Base-by-base conservation (phyloP, 768 basidiomycete species). In the Mycena sanguinolenta region DNA sequence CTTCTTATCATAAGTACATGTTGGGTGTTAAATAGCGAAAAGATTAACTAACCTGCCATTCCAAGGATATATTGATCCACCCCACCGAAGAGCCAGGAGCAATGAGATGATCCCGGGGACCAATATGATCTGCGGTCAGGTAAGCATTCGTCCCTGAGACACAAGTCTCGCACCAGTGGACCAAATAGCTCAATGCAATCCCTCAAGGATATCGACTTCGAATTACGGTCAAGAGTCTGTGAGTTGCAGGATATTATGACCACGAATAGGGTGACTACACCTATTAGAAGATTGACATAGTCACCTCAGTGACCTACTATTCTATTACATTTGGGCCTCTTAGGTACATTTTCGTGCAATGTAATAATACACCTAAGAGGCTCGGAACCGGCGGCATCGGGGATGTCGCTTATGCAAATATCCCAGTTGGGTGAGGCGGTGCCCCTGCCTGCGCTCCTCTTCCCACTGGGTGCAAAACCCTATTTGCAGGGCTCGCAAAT, bases 51-150 rank as follows among this genome's bases (percentile, higher is more conserved):
- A 50, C 4, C 57, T 42, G 61, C 80, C 78, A 55, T 70, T 74
- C 86, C 86, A 87, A 0, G 82, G 74, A 71, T 83, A 82, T n/a
- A 75, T 74, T 67, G 82, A 81, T 0, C 86, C 85, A 14, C 85
- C 86, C 82, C 83, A 84, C 62, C 84, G 82, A 0, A 87, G 75
- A 8, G 85, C 80, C 5, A 86, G 76, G 28, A 75, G 72, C 3
- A 72, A 59, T 36, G 63, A 69, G 28, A 68, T 49, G 39, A 75
- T 63, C 14, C 62, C 64, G 12, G 63, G 58, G n/a, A 73, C 58
- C 17, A 75, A 65, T 25, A 23, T 23, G 46, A 49, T 23, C 46
- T 49, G 46, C 7, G n/a, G 4, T 7, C 21, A 49, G n/a, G 8
- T 49, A 7, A 49, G 13, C 21, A 12, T 1, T 1, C 8, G 46